Percentiles rank a stretch among this genome's conserved stretches.
These are phyloP conservation scores for Penicillium riverlandense DNA, from an alignment of 495 filamentous ascomycete species.

Conservation along the genomic window DNA sequence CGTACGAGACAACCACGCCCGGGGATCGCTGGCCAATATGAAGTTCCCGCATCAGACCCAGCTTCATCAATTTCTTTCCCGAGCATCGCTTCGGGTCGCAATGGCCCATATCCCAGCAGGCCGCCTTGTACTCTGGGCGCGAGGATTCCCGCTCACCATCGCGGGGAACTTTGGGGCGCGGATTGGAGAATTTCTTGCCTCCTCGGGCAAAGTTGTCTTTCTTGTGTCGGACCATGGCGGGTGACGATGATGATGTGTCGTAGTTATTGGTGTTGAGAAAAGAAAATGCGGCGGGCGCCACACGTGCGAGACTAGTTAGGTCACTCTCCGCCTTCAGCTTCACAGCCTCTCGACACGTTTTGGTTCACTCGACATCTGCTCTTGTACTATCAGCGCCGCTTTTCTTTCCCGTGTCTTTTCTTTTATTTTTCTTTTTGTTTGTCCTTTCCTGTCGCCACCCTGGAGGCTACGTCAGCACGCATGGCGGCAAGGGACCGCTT, in stretches of 20 bases:
- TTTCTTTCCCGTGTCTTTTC: slow-evolving; percentile 4
- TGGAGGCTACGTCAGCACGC: slow-evolving; percentile 94
- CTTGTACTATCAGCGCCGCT: not conserved
- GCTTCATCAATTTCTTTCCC: slow-evolving; percentile 84
- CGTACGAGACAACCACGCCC: slow-evolving; percentile 81
- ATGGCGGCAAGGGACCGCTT: slow-evolving; percentile 96
- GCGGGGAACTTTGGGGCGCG: slow-evolving; percentile 40
- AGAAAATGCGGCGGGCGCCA: slow-evolving; percentile 11
- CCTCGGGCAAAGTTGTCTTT: slow-evolving; percentile 76
- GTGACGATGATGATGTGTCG: not conserved
- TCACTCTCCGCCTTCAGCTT: slow-evolving; percentile 14
- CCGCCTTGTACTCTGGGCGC: slow-evolving; percentile 73
- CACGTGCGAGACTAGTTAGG: slow-evolving; percentile 17
- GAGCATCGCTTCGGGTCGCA: slow-evolving; percentile 97
- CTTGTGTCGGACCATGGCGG: slow-evolving; percentile 81
- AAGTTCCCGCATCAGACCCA: slow-evolving; percentile 89
- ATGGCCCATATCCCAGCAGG: slow-evolving; percentile 95
- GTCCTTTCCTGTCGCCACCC: slow-evolving; percentile 25
- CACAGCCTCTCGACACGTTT: not conserved
- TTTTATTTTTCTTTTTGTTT: not conserved
- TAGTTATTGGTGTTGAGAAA: not conserved
- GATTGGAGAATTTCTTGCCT: slow-evolving; percentile 53
- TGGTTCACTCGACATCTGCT: no score
- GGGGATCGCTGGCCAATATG: slow-evolving; percentile 83
- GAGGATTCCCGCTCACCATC: slow-evolving; percentile 31